These are phyloP conservation scores for Hypericum androsaemum DNA, from an alignment of 345 rosid species.

Conservation along the genomic window DNA sequence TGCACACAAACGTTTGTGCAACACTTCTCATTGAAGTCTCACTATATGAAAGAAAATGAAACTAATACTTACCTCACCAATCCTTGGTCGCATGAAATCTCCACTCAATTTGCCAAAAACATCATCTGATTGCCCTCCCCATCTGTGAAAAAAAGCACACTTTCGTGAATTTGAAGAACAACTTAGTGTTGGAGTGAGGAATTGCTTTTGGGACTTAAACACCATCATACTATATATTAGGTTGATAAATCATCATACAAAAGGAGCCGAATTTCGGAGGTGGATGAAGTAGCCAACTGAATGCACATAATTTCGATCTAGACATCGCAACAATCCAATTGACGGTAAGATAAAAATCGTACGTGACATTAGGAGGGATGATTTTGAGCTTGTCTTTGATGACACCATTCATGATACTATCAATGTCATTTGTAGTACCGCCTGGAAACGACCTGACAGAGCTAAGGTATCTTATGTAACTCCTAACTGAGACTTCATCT, in stretches of 20 bases:
- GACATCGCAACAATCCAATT: no score
- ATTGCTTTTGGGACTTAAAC: no score
- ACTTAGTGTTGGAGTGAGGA: neutral
- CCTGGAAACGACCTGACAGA: conserved; percentile 22
- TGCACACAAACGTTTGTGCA: no score
- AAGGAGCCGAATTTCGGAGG: no score
- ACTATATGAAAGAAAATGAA: no score
- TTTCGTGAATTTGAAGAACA: neutral
- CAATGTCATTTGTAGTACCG: conserved; percentile 25
- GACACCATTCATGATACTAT: conserved; percentile 53
- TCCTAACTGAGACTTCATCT: conserved; percentile 21
- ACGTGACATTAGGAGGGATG: conserved; percentile 59
- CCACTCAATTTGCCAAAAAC: conserved; percentile 45
- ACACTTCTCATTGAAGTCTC: no score
- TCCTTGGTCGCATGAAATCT: conserved; percentile 79
- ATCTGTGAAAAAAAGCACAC: conserved; percentile 28
- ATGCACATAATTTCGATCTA: no score
- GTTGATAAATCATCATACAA: no score
- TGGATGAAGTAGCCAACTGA: no score
- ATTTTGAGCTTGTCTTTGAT: conserved; percentile 64
- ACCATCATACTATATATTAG: no score
- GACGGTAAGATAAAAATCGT: conserved; percentile 9
- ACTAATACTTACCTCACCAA: conserved; percentile 38
- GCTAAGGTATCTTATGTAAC: conserved; percentile 46
- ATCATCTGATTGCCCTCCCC: conserved; percentile 56